phyloP scores from a whole-genome alignment of 805 yeast species.

The Wickerhamomyces ciferrii region DNA sequence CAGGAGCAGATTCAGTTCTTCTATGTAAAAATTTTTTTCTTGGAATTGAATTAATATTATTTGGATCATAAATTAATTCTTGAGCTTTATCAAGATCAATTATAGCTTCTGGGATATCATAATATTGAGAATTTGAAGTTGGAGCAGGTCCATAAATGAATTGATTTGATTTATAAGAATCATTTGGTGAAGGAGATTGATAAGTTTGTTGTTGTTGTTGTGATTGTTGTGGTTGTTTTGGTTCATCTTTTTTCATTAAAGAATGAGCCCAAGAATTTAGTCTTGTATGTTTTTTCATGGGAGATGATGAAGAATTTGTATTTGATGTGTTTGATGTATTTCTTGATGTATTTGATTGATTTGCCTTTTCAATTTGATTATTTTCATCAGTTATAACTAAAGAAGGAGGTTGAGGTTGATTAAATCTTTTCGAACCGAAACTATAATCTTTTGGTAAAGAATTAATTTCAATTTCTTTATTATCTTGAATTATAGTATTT shows the following conservation, averaged over 20 bases:
- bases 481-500: background rate
- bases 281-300: slow-evolving; percentile 27
- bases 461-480: background rate
- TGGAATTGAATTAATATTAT: slow-evolving; percentile 18
- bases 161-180: slow-evolving; percentile 15
- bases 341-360: background rate
- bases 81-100: slow-evolving; percentile 53
- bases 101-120: slow-evolving; percentile 44
- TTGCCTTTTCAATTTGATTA: slow-evolving; percentile 1
- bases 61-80: slow-evolving; percentile 27
- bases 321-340: background rate
- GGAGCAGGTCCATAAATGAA: slow-evolving; percentile 14
- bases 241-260: slow-evolving; percentile 14
- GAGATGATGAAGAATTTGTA: slow-evolving; percentile 18
- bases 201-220: slow-evolving; percentile 4
- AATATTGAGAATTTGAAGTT: slow-evolving; percentile 11
- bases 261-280: slow-evolving; percentile 35
- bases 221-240: background rate
- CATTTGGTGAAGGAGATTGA: slow-evolving; percentile 17
- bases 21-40: slow-evolving; percentile 33
- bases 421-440: background rate
- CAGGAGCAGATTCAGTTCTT: slow-evolving; percentile 55
- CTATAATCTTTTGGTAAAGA: slow-evolving; percentile 1
- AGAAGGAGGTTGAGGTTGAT: slow-evolving; percentile 3
- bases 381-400: slow-evolving; percentile 11